A percentile compares a stretch with the other conserved stretches of the same genome.
These are phyloP conservation scores for Sinapis alba DNA, from an alignment of 441 rosid species.

Conservation along the genomic window DNA sequence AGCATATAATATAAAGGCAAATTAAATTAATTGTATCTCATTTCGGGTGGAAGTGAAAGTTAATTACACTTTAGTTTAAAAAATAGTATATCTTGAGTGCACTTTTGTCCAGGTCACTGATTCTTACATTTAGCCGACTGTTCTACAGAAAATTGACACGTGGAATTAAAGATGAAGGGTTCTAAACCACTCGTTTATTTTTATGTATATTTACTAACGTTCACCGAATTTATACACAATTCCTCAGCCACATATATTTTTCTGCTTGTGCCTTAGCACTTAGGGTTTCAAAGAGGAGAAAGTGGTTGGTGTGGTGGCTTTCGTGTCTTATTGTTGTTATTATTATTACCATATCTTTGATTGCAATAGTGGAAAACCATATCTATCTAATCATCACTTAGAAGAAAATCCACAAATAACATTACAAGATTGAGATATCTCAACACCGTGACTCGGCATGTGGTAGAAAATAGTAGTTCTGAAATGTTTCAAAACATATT, in stretches of 20 bases:
- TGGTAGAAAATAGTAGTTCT: not conserved
- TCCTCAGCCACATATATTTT: slow-evolving; percentile 23
- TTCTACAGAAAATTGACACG: slow-evolving; percentile 23
- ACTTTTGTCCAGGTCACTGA: slow-evolving; percentile 37
- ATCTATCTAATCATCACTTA: slow-evolving; percentile 5
- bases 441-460: not conserved
- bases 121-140: slow-evolving; percentile 27
- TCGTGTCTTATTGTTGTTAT: slow-evolving; percentile 4
- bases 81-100: slow-evolving; percentile 14
- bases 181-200: slow-evolving; percentile 17
- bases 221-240: not conserved
- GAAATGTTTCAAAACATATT: not conserved
- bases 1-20: not conserved
- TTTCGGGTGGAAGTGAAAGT: slow-evolving; percentile 22
- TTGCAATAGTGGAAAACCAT: slow-evolving; percentile 7
- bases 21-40: not conserved
- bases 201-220: not conserved
- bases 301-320: slow-evolving; percentile 29
- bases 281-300: slow-evolving; percentile 6
- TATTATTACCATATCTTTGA: not conserved
- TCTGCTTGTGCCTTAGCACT: not conserved
- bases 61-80: not conserved
- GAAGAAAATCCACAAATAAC: not conserved
- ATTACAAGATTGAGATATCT: not conserved
- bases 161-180: not conserved